Conservation (phyloP, 768 basidiomycete genomes). For the Collybia mongolica region DNA sequence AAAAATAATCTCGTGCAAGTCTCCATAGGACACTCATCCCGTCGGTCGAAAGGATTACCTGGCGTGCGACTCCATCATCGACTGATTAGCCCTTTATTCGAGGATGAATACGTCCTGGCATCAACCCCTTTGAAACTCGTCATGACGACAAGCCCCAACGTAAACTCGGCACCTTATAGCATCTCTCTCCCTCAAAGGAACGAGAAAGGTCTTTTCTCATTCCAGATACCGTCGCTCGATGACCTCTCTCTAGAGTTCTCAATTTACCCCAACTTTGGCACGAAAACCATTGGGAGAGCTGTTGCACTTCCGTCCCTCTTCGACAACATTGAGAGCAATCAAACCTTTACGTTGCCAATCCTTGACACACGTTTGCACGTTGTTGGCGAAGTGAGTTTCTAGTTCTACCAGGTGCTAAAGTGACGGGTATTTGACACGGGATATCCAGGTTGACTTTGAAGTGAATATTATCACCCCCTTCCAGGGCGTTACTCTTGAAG, state of each 20-base stretch:
- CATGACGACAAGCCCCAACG: constrained; percentile 85
- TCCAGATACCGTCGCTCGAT: constrained; percentile 79
- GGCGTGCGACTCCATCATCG: constrained; percentile 73
- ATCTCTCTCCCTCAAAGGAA: constrained; percentile 82
- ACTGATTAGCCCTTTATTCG: constrained; percentile 65
- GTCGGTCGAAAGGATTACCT: constrained; percentile 28
- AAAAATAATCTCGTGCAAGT: constrained; percentile 84
- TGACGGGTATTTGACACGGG: background rate
- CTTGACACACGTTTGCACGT: constrained; percentile 91
- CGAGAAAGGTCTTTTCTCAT: constrained; percentile 71
- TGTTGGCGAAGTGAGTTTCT: constrained; percentile 78
- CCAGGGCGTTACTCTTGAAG: constrained; percentile 87
- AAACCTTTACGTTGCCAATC: constrained; percentile 69
- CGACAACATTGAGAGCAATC: constrained; percentile 48
- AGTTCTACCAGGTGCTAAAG: constrained; percentile 8
- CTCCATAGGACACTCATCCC: constrained; percentile 69
- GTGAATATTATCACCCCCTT: constrained; percentile 86
- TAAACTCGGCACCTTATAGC: constrained; percentile 85
- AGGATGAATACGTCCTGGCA: constrained; percentile 64
- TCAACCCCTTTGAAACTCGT: constrained; percentile 91
- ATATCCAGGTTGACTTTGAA: constrained; percentile 78
- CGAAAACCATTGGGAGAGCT: constrained; percentile 92
- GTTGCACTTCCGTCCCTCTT: constrained; percentile 81
- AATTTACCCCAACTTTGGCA: constrained; percentile 95
- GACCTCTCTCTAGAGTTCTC: constrained; percentile 87